Conservation (phyloP, 371 early-diverging fungal genomes). For the Rhizopus sp. region DNA sequence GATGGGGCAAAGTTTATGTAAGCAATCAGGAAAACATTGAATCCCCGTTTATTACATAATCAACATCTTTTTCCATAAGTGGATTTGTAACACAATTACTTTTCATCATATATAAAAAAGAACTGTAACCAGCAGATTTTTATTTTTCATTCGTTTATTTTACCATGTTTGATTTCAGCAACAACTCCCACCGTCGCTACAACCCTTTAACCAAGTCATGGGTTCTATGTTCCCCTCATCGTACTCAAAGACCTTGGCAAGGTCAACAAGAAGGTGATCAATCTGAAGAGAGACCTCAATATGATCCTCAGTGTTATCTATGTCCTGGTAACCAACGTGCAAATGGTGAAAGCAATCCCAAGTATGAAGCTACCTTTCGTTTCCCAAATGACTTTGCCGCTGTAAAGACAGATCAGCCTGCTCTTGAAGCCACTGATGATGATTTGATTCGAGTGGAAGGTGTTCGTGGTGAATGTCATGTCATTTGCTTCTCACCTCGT, state of each 20-base stretch:
- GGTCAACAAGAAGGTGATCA: conserved; percentile 68
- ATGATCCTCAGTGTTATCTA: conserved; percentile 84
- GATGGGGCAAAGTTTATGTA: conserved; percentile 9
- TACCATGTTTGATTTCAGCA: conserved; percentile 40
- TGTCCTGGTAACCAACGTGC: conserved; percentile 87
- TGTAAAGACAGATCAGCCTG: conserved; percentile 69
- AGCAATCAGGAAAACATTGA: conserved; percentile 5
- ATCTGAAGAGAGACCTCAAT: conserved; percentile 52
- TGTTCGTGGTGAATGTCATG: conserved; percentile 82
- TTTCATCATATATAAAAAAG: conserved; percentile 4
- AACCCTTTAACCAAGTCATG: conserved; percentile 88
- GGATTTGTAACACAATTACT: conserved; percentile 1
- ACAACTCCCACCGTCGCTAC: conserved; percentile 83
- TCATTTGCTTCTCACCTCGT: conserved; percentile 87
- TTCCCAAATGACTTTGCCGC: conserved; percentile 94
- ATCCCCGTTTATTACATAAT: conserved; percentile 26
- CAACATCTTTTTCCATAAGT: conserved; percentile 7
- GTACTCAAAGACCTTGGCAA: conserved; percentile 93
- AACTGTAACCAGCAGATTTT: background rate
- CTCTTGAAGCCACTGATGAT: conserved; percentile 27
- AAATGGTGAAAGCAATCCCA: conserved; percentile 73
- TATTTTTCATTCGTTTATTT: background rate
- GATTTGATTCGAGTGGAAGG: conserved; percentile 67
- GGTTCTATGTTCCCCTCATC: conserved; percentile 95
- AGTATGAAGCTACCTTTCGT: conserved; percentile 73